Evolutionary conservation across 768 basidiomycete genomes (phyloP).

Genomic region (Kwoniella europaea): DNA sequence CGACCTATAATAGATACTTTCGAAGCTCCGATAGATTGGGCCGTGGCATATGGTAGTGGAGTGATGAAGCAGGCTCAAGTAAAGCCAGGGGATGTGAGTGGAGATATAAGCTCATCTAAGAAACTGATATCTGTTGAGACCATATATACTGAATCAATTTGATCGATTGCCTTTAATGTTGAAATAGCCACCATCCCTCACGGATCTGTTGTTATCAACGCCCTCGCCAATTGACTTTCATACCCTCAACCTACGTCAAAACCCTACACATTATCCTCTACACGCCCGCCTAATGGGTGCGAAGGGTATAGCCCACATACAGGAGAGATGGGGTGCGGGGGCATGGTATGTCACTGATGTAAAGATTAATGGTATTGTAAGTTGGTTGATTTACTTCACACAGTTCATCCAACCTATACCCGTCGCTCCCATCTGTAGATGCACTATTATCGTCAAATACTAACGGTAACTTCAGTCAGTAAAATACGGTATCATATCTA

Average conservation of each 20-base stretch:
- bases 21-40: slow-evolving; percentile 90
- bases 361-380: slow-evolving; percentile 78
- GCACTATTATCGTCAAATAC: background rate
- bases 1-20: slow-evolving; percentile 70
- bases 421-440: too few relatives aligned
- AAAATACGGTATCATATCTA: slow-evolving; percentile 95
- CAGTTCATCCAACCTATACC: background rate
- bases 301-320: slow-evolving; percentile 75
- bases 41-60: slow-evolving; percentile 95
- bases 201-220: slow-evolving; percentile 96
- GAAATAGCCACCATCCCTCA: slow-evolving; percentile 69
- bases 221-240: slow-evolving; percentile 93
- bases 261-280: slow-evolving; percentile 87
- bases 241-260: slow-evolving; percentile 89
- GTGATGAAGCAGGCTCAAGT: slow-evolving; percentile 87
- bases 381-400: slow-evolving; percentile 46
- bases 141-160: too few relatives aligned
- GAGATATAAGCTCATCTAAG: too few relatives aligned
- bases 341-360: slow-evolving; percentile 97
- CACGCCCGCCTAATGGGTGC: slow-evolving; percentile 84
- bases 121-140: too few relatives aligned
- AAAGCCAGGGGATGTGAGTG: slow-evolving; percentile 44
- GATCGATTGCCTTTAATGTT: too few relatives aligned
- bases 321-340: slow-evolving; percentile 70
- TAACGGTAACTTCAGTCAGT: too few relatives aligned